These are phyloP conservation scores for Pseudopediastrum boryanum DNA, from an alignment of 139 green algal genomes.

Conservation along the genomic window DNA sequence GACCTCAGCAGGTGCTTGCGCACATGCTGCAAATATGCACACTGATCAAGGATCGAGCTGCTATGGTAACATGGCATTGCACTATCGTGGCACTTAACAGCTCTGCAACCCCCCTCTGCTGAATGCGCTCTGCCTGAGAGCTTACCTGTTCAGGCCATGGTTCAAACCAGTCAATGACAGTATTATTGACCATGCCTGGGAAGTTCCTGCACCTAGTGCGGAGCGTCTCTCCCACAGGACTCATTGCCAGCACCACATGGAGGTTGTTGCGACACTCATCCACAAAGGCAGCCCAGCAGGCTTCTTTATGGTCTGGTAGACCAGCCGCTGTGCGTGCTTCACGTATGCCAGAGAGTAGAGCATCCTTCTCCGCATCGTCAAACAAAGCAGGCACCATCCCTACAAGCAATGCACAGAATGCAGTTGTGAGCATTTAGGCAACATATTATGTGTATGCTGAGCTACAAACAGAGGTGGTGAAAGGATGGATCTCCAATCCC, in stretches of 20 bases:
- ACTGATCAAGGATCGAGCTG: too few relatives aligned
- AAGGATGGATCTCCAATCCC: too few relatives aligned
- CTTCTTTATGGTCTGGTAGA: slow-evolving; percentile 82
- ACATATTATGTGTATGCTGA: too few relatives aligned
- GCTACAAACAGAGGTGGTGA: too few relatives aligned
- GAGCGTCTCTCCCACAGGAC: slow-evolving; percentile 88
- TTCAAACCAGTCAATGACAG: slow-evolving; percentile 93
- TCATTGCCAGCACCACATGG: slow-evolving; percentile 88
- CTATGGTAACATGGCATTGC: too few relatives aligned
- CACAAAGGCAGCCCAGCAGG: slow-evolving; percentile 85
- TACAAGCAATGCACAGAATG: too few relatives aligned
- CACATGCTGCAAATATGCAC: too few relatives aligned
- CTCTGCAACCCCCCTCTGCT: too few relatives aligned
- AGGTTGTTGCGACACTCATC: slow-evolving; percentile 75
- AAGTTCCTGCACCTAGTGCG: slow-evolving; percentile 81
- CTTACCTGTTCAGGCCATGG: slow-evolving; percentile 82
- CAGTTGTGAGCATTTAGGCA: too few relatives aligned
- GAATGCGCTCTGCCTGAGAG: too few relatives aligned
- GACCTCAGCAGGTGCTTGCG: too few relatives aligned
- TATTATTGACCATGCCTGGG: slow-evolving; percentile 89
- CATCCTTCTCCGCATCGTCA: slow-evolving; percentile 83
- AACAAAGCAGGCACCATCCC: slow-evolving; percentile 90
- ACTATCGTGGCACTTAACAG: too few relatives aligned
- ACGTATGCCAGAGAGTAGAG: slow-evolving; percentile 60
- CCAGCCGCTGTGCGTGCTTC: slow-evolving; percentile 66